Percentiles rank a stretch among this genome's conserved stretches.
Evolutionary conservation across 2,329 filamentous ascomycete species (phyloP).

Genomic region (Sclerotinia sclerotiorum): DNA sequence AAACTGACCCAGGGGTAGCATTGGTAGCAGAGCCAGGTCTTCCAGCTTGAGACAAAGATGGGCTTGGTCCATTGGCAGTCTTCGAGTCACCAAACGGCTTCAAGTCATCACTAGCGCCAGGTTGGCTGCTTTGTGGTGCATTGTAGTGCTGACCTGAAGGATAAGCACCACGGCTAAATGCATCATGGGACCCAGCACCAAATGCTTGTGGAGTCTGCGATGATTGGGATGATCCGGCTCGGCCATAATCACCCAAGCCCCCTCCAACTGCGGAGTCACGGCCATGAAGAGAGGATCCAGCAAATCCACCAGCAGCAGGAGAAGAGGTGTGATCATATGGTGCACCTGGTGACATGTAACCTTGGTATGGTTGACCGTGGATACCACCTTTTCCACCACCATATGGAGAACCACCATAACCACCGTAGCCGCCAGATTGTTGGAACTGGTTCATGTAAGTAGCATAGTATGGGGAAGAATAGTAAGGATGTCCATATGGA

Average conservation of each 20-base stretch:
- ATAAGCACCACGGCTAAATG: constrained; percentile 40
- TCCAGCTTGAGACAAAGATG: constrained; percentile 41
- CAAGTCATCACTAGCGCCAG: constrained; percentile 39
- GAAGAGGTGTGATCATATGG: constrained; percentile 42
- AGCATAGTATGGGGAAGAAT: constrained; percentile 61
- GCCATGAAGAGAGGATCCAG: constrained; percentile 39
- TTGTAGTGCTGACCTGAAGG: constrained; percentile 41
- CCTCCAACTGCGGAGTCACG: constrained; percentile 40
- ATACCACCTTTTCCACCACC: constrained; percentile 41
- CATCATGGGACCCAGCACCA: constrained; percentile 38
- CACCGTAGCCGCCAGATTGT: constrained; percentile 41
- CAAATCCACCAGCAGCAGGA: constrained; percentile 40
- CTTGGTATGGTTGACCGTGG: constrained; percentile 41
- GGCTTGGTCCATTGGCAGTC: constrained; percentile 40
- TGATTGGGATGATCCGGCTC: constrained; percentile 40
- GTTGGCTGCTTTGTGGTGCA: constrained; percentile 38
- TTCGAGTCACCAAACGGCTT: constrained; percentile 43
- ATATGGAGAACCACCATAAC: constrained; percentile 41
- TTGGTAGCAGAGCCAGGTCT: constrained; percentile 43
- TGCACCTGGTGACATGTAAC: constrained; percentile 40
- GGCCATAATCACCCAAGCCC: constrained; percentile 41
- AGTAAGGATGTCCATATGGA: constrained; percentile 59
- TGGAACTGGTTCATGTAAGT: constrained; percentile 58
- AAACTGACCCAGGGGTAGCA: constrained; percentile 38
- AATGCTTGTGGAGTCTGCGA: constrained; percentile 39